These are phyloP conservation scores for Acer saccharum DNA, from an alignment of 345 rosid species.

Conservation along the genomic window DNA sequence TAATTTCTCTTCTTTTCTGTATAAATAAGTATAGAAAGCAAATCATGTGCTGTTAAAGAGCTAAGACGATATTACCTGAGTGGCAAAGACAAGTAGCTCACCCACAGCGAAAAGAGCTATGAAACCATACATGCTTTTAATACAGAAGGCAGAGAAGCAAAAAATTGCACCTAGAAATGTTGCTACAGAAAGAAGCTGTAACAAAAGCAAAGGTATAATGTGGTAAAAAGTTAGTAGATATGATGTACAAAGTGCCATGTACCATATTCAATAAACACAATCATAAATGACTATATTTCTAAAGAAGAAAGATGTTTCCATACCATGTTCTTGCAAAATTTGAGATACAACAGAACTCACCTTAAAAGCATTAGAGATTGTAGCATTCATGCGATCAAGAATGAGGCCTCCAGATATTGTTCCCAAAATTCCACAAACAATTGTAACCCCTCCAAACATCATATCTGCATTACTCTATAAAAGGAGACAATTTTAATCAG, in stretches of 20 bases:
- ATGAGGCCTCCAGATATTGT: slow-evolving; percentile 77
- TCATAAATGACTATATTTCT: background rate
- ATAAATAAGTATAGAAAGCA: slow-evolving; percentile 4
- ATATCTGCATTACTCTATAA: slow-evolving; percentile 75
- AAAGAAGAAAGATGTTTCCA: background rate
- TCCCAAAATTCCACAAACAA: slow-evolving; percentile 85
- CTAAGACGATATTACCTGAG: slow-evolving; percentile 63
- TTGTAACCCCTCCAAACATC: slow-evolving; percentile 92
- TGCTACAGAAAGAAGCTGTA: slow-evolving; percentile 79
- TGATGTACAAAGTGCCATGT: background rate
- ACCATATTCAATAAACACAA: background rate
- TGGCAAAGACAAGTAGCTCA: slow-evolving; percentile 87
- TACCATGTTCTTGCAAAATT: background rate
- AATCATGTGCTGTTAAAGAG: background rate
- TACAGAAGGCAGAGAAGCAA: slow-evolving; percentile 84
- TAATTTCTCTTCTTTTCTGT: background rate
- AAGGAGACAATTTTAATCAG: slow-evolving; percentile 14
- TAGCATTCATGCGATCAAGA: slow-evolving; percentile 71
- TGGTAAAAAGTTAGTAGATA: background rate
- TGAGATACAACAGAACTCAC: slow-evolving; percentile 36
- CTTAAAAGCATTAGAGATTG: slow-evolving; percentile 90
- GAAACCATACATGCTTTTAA: slow-evolving; percentile 73
- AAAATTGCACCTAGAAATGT: slow-evolving; percentile 79
- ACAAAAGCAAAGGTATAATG: slow-evolving; percentile 16
- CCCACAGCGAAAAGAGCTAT: slow-evolving; percentile 77